Percentiles rank a stretch among this genome's conserved stretches.
These are phyloP conservation scores for Globisporangium abappressorium DNA, from an alignment of 352 stramenopile genomes.

Conservation along the genomic window DNA sequence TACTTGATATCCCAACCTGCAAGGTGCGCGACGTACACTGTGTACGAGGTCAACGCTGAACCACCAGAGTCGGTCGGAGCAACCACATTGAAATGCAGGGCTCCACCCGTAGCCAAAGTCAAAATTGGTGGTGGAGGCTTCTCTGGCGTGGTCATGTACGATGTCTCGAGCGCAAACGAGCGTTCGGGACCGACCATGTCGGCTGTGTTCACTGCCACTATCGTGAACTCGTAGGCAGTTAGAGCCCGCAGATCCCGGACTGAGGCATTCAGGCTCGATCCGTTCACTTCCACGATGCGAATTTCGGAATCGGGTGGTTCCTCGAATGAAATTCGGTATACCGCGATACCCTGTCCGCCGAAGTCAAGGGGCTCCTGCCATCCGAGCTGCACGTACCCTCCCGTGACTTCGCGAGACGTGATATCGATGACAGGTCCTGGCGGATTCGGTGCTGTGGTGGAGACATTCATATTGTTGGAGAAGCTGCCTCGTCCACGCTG, in stretches of 20 bases:
- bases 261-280: constrained; percentile 1
- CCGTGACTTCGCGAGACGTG: constrained; percentile 10
- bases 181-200: constrained; percentile 12
- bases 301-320: constrained; percentile 9
- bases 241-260: constrained; percentile 27
- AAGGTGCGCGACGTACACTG: constrained; percentile 28
- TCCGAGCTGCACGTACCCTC: constrained; percentile 24
- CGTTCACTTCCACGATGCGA: constrained; percentile 14
- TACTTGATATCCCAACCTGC: constrained; percentile 20
- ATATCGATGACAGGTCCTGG: constrained; percentile 26
- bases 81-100: constrained; percentile 33
- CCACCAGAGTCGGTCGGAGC: constrained; percentile 43
- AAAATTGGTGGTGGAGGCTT: constrained; percentile 26
- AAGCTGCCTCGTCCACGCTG: constrained; percentile 27
- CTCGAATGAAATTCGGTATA: constrained; percentile 25
- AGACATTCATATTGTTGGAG: constrained; percentile 9
- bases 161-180: constrained; percentile 17
- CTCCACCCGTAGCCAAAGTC: constrained; percentile 40
- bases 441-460: constrained; percentile 21
- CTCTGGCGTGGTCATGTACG: constrained; percentile 11
- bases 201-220: constrained; percentile 29
- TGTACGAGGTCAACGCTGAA: constrained; percentile 20
- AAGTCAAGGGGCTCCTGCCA: constrained; percentile 33
- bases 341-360: constrained; percentile 26
- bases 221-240: constrained; percentile 27